These are phyloP conservation scores for Lentithecium fluviatile DNA, from an alignment of 495 filamentous ascomycete genomes.

Conservation along the genomic window DNA sequence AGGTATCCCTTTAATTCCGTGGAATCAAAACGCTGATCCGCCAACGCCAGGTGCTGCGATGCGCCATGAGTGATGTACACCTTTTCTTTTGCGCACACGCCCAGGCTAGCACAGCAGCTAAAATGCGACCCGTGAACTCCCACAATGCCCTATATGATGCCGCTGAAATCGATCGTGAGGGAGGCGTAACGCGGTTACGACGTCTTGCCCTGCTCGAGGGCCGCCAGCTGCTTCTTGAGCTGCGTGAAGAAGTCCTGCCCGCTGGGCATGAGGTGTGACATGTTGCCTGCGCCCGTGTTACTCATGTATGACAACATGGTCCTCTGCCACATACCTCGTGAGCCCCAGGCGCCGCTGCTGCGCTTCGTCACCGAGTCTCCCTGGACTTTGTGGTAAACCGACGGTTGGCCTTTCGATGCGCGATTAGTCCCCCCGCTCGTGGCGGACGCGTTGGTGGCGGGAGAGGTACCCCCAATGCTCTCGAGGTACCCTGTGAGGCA, in stretches of 20 bases:
- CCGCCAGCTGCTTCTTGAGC: conserved; percentile 25
- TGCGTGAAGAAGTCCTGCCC: conserved; percentile 37
- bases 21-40: neutral
- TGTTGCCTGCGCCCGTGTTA: conserved; percentile 24
- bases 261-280: conserved; percentile 33
- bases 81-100: conserved; percentile 5
- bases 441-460: neutral
- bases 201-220: conserved; percentile 25
- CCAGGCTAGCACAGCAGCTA: neutral
- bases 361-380: conserved; percentile 34
- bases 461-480: conserved; percentile 16
- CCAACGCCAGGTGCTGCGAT: conserved; percentile 22
- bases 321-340: conserved; percentile 17
- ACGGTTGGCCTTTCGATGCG: conserved; percentile 19
- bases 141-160: conserved; percentile 28
- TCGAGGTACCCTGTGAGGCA: conserved; percentile 15
- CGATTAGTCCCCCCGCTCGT: conserved; percentile 7
- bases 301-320: neutral
- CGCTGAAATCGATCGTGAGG: conserved; percentile 21
- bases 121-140: conserved; percentile 16
- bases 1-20: conserved; percentile 26
- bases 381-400: conserved; percentile 32
- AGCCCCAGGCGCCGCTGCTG: conserved; percentile 33
- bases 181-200: conserved; percentile 5
- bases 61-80: conserved; percentile 11